Conservation (phyloP, 2,329 filamentous ascomycete genomes). For the Penicillium paneum region DNA sequence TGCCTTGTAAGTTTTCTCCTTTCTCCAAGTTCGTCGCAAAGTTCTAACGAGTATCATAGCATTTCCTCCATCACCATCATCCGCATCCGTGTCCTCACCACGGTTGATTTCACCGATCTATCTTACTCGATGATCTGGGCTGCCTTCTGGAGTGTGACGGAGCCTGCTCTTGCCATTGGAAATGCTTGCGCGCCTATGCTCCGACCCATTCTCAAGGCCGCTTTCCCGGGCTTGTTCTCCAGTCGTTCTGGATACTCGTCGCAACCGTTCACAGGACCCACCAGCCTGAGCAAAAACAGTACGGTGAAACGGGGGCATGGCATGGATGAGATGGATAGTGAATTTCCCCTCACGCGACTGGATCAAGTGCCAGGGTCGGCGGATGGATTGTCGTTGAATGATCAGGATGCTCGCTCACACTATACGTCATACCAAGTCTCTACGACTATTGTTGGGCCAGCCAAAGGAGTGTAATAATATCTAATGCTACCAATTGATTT, state of each 20-base stretch:
- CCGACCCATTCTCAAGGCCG: slow-evolving; percentile 20
- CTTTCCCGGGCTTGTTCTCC: slow-evolving; percentile 12
- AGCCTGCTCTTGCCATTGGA: slow-evolving; percentile 23
- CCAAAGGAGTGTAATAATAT: neutral
- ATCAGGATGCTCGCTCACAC: slow-evolving; percentile 6
- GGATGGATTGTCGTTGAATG: slow-evolving; percentile 7
- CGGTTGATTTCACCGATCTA: slow-evolving; percentile 21
- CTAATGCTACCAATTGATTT: neutral
- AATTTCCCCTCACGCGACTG: slow-evolving; percentile 11
- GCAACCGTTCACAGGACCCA: neutral
- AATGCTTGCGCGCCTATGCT: slow-evolving; percentile 27
- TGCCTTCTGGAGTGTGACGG: slow-evolving; percentile 27
- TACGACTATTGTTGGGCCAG: neutral
- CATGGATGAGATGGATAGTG: slow-evolving; percentile 11
- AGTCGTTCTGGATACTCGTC: slow-evolving; percentile 6
- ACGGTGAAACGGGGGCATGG: neutral
- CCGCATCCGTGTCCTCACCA: slow-evolving; percentile 23
- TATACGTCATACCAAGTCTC: neutral
- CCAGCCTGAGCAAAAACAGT: slow-evolving; percentile 4
- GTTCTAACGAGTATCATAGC: slow-evolving; percentile 4
- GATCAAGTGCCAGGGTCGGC: neutral
- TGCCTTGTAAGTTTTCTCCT: slow-evolving; percentile 14
- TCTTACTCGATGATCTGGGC: slow-evolving; percentile 24
- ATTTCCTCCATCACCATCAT: slow-evolving; percentile 27
- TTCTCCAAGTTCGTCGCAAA: neutral